Conservation (phyloP, 2,329 filamentous ascomycete genomes). For the Trichoderma sp. region DNA sequence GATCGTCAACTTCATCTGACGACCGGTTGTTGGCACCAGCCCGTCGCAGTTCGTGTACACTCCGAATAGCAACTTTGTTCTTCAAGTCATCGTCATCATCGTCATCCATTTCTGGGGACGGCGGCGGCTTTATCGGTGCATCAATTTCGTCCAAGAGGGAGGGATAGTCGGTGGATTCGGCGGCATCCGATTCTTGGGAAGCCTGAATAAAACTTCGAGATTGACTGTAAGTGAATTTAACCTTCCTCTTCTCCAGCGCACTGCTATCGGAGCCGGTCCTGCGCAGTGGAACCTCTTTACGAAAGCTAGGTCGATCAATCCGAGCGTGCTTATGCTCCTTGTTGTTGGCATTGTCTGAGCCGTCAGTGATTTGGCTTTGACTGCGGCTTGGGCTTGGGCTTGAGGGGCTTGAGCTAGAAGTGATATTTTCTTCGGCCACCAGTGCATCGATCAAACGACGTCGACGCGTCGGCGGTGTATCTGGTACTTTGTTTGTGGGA, state of each 20-base stretch:
- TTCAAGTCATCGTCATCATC: constrained; percentile 39
- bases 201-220: constrained; percentile 34
- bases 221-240: constrained; percentile 41
- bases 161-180: constrained; percentile 21
- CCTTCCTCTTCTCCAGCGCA: constrained; percentile 33
- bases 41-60: constrained; percentile 65
- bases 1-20: constrained; percentile 65
- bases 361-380: neutral
- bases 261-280: constrained; percentile 31
- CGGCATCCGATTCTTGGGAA: constrained; percentile 31
- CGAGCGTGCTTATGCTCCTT: neutral
- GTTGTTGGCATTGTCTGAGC: neutral
- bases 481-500: neutral
- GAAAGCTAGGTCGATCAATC: constrained; percentile 18
- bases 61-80: constrained; percentile 55
- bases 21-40: constrained; percentile 68
- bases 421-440: neutral
- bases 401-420: neutral
- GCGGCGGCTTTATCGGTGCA: constrained; percentile 27
- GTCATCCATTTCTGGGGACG: constrained; percentile 31
- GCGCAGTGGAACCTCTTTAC: constrained; percentile 26
- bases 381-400: neutral
- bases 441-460: constrained; percentile 22
- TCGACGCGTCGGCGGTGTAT: constrained; percentile 10
- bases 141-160: constrained; percentile 26